A percentile compares a stretch with the other conserved stretches of the same genome.
Conservation (phyloP, 345 rosid species). For the Citropsis articulata region DNA sequence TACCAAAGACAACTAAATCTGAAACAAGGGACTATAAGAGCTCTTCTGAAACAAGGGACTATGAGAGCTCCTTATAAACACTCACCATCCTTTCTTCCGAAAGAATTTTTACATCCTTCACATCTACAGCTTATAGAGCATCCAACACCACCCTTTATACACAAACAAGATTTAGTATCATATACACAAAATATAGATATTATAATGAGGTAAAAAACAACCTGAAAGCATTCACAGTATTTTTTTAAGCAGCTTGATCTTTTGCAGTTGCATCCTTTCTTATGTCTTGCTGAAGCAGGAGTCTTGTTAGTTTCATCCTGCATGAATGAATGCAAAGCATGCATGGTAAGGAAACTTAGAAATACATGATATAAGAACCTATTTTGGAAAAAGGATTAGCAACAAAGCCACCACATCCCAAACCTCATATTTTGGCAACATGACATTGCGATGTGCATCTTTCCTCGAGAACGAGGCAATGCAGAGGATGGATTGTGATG, state of each 20-base stretch:
- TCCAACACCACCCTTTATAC: slow-evolving; percentile 60
- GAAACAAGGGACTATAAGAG: neutral
- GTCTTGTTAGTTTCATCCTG: slow-evolving; percentile 58
- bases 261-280: slow-evolving; percentile 80
- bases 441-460: neutral
- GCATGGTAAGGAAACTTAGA: neutral
- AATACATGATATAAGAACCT: neutral
- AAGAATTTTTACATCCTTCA: slow-evolving; percentile 55
- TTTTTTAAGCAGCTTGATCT: slow-evolving; percentile 73
- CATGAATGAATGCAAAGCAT: slow-evolving; percentile 10
- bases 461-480: slow-evolving; percentile 19
- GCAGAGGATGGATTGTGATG: slow-evolving; percentile 2
- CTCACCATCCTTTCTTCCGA: slow-evolving; percentile 50
- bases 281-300: slow-evolving; percentile 77
- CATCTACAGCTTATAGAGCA: slow-evolving; percentile 74
- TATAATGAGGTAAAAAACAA: slow-evolving; percentile 21
- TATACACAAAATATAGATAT: neutral
- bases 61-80: slow-evolving; percentile 5
- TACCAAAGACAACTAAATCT: neutral
- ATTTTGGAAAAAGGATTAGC: neutral
- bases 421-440: slow-evolving; percentile 1
- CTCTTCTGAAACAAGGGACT: no score
- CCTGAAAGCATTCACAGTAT: slow-evolving; percentile 84
- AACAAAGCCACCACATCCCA: slow-evolving; percentile 9
- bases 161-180: slow-evolving; percentile 21